Evolutionary conservation across 345 rosid species (phyloP).

Genomic region (Rhodamnia rubescens): DNA sequence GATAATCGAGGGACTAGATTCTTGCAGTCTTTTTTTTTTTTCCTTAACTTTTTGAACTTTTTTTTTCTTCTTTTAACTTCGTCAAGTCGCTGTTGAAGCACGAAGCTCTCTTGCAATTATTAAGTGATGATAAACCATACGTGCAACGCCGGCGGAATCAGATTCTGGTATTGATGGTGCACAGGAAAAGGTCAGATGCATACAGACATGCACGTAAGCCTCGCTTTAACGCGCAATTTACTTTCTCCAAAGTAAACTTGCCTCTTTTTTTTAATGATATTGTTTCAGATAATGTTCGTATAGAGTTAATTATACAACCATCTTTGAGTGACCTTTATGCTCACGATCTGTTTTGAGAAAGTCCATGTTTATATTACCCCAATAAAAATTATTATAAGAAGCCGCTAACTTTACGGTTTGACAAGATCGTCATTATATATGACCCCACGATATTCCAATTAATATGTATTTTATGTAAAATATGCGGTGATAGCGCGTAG

Average conservation of each 20-base stretch:
- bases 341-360: too few species aligned
- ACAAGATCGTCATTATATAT: too few species aligned
- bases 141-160: not conserved
- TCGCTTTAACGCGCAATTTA: not conserved
- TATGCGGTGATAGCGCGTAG: too few species aligned
- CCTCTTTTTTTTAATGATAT: not conserved
- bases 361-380: too few species aligned
- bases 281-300: not conserved
- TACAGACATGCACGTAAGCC: not conserved
- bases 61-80: not conserved
- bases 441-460: too few species aligned
- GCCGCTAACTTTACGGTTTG: too few species aligned
- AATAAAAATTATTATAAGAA: too few species aligned
- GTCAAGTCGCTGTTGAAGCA: not conserved
- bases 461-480: too few species aligned
- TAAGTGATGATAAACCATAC: not conserved
- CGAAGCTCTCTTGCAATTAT: not conserved
- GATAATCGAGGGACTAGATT: not conserved
- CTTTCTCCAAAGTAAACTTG: not conserved
- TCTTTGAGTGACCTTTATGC: fast-evolving
- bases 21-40: not conserved
- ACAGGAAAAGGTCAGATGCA: not conserved
- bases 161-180: not conserved
- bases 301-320: too few species aligned
- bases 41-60: not conserved